These are phyloP conservation scores for Cucumis cinereus DNA, from an alignment of 306 rosid species.

Conservation along the genomic window DNA sequence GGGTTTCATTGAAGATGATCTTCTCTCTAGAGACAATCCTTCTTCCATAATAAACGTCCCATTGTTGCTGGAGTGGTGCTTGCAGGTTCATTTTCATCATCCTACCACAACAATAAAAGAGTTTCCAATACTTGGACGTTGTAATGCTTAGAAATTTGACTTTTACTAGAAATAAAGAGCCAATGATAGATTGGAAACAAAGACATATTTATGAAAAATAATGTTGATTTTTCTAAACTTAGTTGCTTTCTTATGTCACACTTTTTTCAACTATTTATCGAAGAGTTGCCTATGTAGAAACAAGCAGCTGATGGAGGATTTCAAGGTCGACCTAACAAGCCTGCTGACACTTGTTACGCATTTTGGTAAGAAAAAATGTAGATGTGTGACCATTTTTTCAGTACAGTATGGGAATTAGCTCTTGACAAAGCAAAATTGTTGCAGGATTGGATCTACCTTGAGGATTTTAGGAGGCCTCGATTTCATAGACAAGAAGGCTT, in stretches of 20 bases:
- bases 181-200: not conserved
- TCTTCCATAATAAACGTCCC: conserved; percentile 52
- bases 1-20: conserved; percentile 73
- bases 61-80: conserved; percentile 69
- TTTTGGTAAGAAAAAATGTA: conserved; percentile 49
- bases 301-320: conserved; percentile 80
- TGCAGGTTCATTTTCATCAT: conserved; percentile 45
- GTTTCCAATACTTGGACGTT: not conserved
- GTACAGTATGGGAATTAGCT: conserved; percentile 1
- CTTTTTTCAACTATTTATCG: not conserved
- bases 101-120: not conserved
- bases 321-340: conserved; percentile 90
- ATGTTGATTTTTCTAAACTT: not conserved
- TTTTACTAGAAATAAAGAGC: not conserved
- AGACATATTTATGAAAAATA: not conserved
- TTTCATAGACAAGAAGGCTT: conserved; percentile 47
- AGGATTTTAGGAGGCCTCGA: conserved; percentile 55
- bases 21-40: conserved; percentile 29
- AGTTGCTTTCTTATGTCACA: not conserved
- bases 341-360: conserved; percentile 82
- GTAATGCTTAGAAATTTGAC: not conserved
- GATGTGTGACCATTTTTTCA: not conserved
- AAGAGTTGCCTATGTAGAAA: conserved; percentile 28
- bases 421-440: conserved; percentile 21
- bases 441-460: conserved; percentile 74